phyloP scores from a whole-genome alignment of 495 filamentous ascomycete genomes.

The Aspergillus sclerotioniger region DNA sequence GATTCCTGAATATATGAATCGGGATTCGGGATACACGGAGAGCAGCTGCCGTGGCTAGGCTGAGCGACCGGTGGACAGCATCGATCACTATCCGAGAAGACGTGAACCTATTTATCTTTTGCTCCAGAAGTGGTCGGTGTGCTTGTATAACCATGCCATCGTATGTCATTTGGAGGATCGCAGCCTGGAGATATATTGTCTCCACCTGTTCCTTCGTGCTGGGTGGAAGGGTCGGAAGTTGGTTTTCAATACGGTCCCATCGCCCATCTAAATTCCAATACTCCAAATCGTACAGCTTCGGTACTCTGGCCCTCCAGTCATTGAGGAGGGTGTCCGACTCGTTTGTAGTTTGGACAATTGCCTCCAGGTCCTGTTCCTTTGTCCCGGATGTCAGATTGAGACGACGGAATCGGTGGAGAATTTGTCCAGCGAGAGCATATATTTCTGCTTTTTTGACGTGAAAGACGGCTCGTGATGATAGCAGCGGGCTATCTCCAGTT shows the following conservation, averaged over 20 bases:
- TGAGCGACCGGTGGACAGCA: conserved; percentile 14
- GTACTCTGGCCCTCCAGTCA: background rate
- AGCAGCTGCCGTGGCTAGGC: conserved; percentile 19
- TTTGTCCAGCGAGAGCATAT: background rate
- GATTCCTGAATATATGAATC: conserved; percentile 19
- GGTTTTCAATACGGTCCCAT: background rate
- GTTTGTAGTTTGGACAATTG: background rate
- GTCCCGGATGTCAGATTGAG: too few species aligned
- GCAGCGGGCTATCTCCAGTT: background rate
- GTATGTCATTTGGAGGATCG: conserved; percentile 19
- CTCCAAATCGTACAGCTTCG: background rate
- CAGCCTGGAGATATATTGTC: conserved; percentile 21
- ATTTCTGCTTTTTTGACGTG: background rate
- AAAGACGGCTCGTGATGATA: background rate
- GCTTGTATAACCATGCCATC: conserved; percentile 21
- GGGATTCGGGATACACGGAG: conserved; percentile 23
- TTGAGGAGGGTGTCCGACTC: background rate
- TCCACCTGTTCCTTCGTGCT: conserved; percentile 16
- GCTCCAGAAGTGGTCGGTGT: conserved; percentile 18
- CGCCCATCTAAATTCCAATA: background rate
- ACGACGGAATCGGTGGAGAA: background rate
- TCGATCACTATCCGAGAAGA: conserved; percentile 13
- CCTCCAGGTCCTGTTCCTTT: background rate
- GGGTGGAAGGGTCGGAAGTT: conserved; percentile 7
- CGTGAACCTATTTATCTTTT: background rate